A percentile compares a stretch with the other conserved stretches of the same genome.
phyloP scores from a whole-genome alignment of 257 asterid genomes.

The Solanum paucissectum region DNA sequence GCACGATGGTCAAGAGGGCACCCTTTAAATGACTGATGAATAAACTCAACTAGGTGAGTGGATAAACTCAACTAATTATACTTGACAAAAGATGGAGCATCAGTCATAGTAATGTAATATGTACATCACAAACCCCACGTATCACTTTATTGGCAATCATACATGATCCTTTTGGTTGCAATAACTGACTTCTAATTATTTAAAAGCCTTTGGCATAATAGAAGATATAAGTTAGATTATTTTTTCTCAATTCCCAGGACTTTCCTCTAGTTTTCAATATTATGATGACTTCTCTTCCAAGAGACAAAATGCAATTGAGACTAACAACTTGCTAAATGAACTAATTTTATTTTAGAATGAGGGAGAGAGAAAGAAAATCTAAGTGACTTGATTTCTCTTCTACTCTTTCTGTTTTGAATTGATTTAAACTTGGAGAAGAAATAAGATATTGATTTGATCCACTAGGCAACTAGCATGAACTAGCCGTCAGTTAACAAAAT shows the following conservation, averaged over 20 bases:
- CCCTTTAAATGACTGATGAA: background rate
- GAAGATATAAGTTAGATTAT: background rate
- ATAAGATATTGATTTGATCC: background rate
- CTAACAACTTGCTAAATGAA: background rate
- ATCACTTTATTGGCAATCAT: background rate
- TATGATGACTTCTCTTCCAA: background rate
- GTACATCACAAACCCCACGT: background rate
- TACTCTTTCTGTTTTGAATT: background rate
- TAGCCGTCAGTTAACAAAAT: background rate
- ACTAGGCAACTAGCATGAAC: background rate
- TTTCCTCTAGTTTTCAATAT: background rate
- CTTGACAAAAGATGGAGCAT: background rate
- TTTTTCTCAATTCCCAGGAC: background rate
- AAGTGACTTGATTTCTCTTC: background rate
- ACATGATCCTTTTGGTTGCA: background rate
- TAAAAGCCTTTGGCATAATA: background rate
- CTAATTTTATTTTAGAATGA: background rate
- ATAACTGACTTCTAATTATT: background rate
- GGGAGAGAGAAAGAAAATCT: background rate
- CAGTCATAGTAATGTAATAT: background rate
- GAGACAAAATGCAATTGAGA: background rate
- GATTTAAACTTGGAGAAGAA: background rate
- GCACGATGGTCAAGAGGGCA: background rate
- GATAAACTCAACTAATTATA: background rate
- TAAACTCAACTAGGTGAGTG: background rate